Conservation (phyloP, 164 flowering plant species). For the Nymphaea colorata region DNA sequence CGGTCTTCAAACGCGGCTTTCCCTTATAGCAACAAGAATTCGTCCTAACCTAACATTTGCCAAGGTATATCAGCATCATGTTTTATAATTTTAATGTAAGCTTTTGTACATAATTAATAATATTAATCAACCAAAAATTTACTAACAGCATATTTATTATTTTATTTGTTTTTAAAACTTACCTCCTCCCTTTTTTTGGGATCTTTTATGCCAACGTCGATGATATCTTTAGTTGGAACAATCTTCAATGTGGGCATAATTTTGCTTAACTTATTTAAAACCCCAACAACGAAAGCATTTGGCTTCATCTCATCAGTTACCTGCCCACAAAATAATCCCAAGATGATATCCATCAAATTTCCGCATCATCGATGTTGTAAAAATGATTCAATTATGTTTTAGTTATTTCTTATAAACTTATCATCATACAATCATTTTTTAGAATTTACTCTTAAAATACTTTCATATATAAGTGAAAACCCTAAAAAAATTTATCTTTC, state of each 20-base stretch:
- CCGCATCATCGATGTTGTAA: too few species aligned
- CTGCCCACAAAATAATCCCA: constrained; percentile 22
- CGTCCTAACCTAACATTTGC: constrained; percentile 32
- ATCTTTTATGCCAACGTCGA: constrained; percentile 54
- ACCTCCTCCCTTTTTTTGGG: constrained; percentile 61
- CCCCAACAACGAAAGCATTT: constrained; percentile 25
- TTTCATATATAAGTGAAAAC: too few species aligned
- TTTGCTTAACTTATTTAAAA: constrained; percentile 32
- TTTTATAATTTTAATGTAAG: too few species aligned
- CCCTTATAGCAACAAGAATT: constrained; percentile 81
- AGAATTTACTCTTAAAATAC: too few species aligned
- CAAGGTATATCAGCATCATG: too few species aligned
- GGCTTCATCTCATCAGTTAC: constrained; percentile 78
- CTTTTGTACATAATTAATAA: too few species aligned
- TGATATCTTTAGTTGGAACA: constrained; percentile 57
- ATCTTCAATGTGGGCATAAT: constrained; percentile 78
- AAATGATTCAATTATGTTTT: too few species aligned
- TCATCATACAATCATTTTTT: too few species aligned
- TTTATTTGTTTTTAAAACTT: neutral
- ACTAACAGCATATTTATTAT: too few species aligned
- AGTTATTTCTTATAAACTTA: too few species aligned
- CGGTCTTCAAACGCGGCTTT: constrained; percentile 65
- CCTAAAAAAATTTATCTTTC: too few species aligned
- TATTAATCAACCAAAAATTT: neutral
- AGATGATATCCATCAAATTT: too few species aligned